Base-by-base conservation (phyloP, 345 rosid species). In the Punica granatum region DNA sequence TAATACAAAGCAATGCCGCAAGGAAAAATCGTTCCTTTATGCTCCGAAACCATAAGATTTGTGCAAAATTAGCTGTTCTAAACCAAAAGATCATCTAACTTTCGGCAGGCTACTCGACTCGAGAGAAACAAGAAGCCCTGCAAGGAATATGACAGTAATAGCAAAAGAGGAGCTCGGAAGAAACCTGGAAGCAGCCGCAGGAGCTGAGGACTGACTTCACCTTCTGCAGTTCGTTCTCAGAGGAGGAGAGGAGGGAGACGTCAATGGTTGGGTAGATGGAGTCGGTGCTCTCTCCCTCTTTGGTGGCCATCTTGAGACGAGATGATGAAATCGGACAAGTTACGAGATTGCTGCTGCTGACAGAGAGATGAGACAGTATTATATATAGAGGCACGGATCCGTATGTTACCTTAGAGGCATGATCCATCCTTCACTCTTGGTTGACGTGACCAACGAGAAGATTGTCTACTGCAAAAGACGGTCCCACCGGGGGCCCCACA, bases 171-270 rank as follows among this genome's bases (percentile, higher is more conserved):
- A 42, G n/a, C n/a, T n/a, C 14, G 43, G 32, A 16, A 28, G 63
- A 67, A 69, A 83, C 84, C 83, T 83, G 87, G 77, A 83, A 83
- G 79, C 81, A 80, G 0, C 87, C 84, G 2, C 37, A 62, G 0
- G 83, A 74, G 73, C 37, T 63, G 64, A 80, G 81, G 72, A 75
- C 63, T 2, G 71, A 73, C 58, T 43, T 78, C 51, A 83, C 83
- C 66, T 77, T 76, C 10, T 66, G 32, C 2, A 74, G 76, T 23
- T 77, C 80, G 37, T 15, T 63, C 2, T 67, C 72, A 0, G 68
- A 28, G 37, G 67, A 26, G 39, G 63, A 39, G 28, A 49, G 69
- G 23, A 70, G 77, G 64, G 67, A 61, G 46, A 77, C 16, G 25
- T 80, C 84, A 43, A 80, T 70, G 48, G 70, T 49, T 1, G 78